Evolutionary conservation across 495 filamentous ascomycete species (phyloP), one percentile per base, ranked within the genome.

Genomic region (Penicillium salamii): DNA sequence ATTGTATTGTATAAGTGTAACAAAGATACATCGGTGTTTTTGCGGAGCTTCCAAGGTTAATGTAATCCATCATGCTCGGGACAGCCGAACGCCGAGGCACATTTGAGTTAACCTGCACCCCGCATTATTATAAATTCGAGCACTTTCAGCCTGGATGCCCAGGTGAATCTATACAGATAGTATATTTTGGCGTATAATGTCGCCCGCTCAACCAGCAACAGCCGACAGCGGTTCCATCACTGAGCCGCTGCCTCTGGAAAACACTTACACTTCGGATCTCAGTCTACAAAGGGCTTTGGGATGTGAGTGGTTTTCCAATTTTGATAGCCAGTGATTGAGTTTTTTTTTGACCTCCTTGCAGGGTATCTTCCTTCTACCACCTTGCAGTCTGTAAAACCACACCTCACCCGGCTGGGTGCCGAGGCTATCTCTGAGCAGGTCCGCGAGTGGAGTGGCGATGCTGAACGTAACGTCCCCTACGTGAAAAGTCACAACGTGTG

Each of bases 401-500:
- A 65, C 9, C 46, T 70, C 15, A 55, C 21, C 5, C 52, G 59
- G 42, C 49, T 70, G 12, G 68, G 66, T 40, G 64, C 48, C 18
- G 68, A 71, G 35, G 68, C 66, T 5, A 49, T 71, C 18, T 71
- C 66, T 7, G 55, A 61, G 3, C 50, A 47, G 33, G 47, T 71
- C 9, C 55, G 58, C 1, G 66, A 66, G 33, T 71, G 64, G 68
- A 69, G 55, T 36, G 64, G 60, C 0, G 64, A 71, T 42, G 66
- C 68, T 0, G 68, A 71, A 51, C 50, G 60, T 1, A 58, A 71
- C 23, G 64, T 65, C 40, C 68, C 68, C 12, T 68, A 68, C 35
- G 62, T 71, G 14, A 71, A 71, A 46, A 60, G 57, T 31, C 54
- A 63, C 23, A 68, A 71, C 50, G 68, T 69, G 7, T 71, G 68